Conservation (phyloP, 2,329 filamentous ascomycete genomes). For the Apiospora rasikravindrae region DNA sequence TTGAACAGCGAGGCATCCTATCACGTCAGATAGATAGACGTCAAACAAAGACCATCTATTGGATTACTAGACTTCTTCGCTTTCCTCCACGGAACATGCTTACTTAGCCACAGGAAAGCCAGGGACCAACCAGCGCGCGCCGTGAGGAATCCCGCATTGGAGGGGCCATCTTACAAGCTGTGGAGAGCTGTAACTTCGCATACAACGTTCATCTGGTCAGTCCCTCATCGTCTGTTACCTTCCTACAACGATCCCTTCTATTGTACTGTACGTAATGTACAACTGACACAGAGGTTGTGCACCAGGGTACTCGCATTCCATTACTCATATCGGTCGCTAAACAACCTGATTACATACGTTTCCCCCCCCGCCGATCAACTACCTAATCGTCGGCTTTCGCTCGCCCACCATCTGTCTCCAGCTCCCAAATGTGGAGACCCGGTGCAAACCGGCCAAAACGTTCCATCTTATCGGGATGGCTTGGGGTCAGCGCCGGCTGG, state of each 20-base stretch:
- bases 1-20: neutral
- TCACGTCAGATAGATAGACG: neutral
- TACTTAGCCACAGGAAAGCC: too few relatives aligned
- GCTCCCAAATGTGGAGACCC: conserved; percentile 28
- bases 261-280: conserved; percentile 1
- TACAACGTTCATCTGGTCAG: conserved; percentile 17
- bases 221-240: conserved; percentile 3
- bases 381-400: neutral
- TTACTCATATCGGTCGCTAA: neutral
- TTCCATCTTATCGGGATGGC: conserved; percentile 35
- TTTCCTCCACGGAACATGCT: neutral
- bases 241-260: neutral
- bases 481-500: neutral
- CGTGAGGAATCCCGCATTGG: neutral
- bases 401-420: conserved; percentile 3
- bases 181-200: conserved; percentile 7
- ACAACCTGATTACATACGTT: neutral
- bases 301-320: neutral
- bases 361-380: neutral
- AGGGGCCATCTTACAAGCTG: conserved; percentile 2
- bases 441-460: conserved; percentile 37
- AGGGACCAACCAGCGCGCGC: neutral
- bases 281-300: neutral
- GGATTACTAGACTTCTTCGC: neutral
- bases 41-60: neutral